phyloP scores from a whole-genome alignment of 805 yeast genomes.

The Cyberlindnera mississippiensis region DNA sequence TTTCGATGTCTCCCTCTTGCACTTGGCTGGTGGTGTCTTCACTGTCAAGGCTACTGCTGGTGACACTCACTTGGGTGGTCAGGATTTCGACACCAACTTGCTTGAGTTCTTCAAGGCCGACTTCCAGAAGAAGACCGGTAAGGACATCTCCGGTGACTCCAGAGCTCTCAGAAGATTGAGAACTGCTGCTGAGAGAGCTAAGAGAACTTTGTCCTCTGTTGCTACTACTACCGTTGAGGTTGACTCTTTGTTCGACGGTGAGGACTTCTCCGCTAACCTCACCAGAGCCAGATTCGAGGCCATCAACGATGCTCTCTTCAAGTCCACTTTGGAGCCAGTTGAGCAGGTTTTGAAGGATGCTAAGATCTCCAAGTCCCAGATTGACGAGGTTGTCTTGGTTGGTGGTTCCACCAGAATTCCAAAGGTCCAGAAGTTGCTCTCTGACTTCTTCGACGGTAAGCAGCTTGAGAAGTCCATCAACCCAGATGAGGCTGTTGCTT shows the following conservation, averaged over 20 bases:
- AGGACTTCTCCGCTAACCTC: constrained; percentile 87
- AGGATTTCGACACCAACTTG: constrained; percentile 96
- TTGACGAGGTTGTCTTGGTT: constrained; percentile 91
- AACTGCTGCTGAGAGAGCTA: constrained; percentile 99
- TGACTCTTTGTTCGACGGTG: constrained; percentile 93
- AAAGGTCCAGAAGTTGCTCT: constrained; percentile 93
- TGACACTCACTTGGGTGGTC: constrained; percentile 99
- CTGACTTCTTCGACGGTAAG: constrained; percentile 98
- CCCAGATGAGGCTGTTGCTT: constrained; percentile 99
- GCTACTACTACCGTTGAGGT: constrained; percentile 96
- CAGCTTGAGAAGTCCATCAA: constrained; percentile 97
- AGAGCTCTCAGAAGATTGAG: constrained; percentile 97
- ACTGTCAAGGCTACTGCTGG: constrained; percentile 98
- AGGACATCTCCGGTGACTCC: constrained; percentile 84
- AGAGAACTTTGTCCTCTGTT: constrained; percentile 95
- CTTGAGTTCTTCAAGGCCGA: constrained; percentile 90
- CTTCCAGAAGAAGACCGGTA: constrained; percentile 93
- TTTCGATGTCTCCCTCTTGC: constrained; percentile 90
- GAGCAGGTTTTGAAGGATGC: constrained; percentile 94
- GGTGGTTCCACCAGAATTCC: constrained; percentile 99
- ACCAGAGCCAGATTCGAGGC: constrained; percentile 99
- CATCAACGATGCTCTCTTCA: constrained; percentile 87
- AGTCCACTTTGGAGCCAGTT: constrained; percentile 92
- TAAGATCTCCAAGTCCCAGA: constrained; percentile 87
- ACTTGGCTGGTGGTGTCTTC: constrained; percentile 94